Base-by-base conservation (phyloP, 2,329 filamentous ascomycete species). In the Phoma sp. region DNA sequence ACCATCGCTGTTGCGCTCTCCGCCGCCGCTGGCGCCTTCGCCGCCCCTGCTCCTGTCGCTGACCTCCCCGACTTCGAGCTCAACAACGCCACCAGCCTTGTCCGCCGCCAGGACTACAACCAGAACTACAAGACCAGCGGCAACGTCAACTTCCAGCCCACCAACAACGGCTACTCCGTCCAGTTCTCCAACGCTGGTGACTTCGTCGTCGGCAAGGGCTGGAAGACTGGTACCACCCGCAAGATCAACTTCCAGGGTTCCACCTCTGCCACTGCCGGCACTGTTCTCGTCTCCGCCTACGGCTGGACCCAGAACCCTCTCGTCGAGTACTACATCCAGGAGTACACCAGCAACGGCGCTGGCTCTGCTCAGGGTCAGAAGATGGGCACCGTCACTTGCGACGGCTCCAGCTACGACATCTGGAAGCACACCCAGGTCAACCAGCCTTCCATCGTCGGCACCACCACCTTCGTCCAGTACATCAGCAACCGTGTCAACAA, bases 221-320 rank as follows among this genome's bases (percentile, higher is more conserved):
- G 69, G 69, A 65, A 45, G 35, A 69, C 60, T 10, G 69, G 69
- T 9, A 65, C 61, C n/a, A 62, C 56, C 24, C 64, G 67, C 36
- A 66, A 64, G 5, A 66, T 70, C 60, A 70, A 58, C 40, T 70
- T 70, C 52, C 27, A 51, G n/a, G 67, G 69, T 24, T 65, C 65
- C 33, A 70, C 67, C 6, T 44, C 40, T 25, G 59, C 66, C 22
- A 51, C 30, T 1, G 42, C 63, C 4, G 69, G 69, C 35, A 70
- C 68, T 2, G 67, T 68, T 23, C 62, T 69, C 24, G 65, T 71
- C 33, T 65, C 68, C 25, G 69, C 85, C 35, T 86, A 86, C 60
- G 83, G 83, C 29, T 86, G 83, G 82, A 82, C 79, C 4, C 75
- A 67, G 2, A 77, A 76, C 65, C 80, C 80, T 7, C 52, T 69